A percentile compares a stretch with the other conserved stretches of the same genome.
Conservation (phyloP, 2,329 filamentous ascomycete genomes). For the Amauroascus niger region DNA sequence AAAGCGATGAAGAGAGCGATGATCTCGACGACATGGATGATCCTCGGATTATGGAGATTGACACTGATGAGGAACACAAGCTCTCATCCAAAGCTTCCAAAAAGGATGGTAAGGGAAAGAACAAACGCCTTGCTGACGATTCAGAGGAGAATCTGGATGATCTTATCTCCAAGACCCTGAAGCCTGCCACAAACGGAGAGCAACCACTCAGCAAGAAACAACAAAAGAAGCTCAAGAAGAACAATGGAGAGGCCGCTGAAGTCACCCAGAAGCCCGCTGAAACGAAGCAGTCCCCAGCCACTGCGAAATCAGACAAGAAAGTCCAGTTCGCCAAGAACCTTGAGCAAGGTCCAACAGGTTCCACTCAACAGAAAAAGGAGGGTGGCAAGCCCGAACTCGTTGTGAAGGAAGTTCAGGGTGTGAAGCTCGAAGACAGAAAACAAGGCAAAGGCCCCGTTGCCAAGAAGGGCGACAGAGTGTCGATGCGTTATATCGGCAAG, state of each 20-base stretch:
- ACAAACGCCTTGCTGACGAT: constrained; percentile 80
- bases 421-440: constrained; percentile 94
- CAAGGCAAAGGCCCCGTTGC: constrained; percentile 70
- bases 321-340: constrained; percentile 99
- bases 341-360: constrained; percentile 84
- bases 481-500: constrained; percentile 98
- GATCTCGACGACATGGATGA: constrained; percentile 69
- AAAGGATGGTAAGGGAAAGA: constrained; percentile 59
- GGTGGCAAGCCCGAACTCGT: constrained; percentile 41
- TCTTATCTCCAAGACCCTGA: constrained; percentile 64
- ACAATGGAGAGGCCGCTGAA: constrained; percentile 76
- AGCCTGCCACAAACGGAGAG: constrained; percentile 50
- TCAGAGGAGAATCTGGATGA: constrained; percentile 61
- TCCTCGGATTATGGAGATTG: constrained; percentile 74
- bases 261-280: constrained; percentile 44
- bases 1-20: constrained; percentile 56
- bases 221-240: constrained; percentile 97
- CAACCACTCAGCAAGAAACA: constrained; percentile 89
- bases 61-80: constrained; percentile 58
- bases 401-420: constrained; percentile 73
- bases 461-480: constrained; percentile 82
- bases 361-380: constrained; percentile 43
- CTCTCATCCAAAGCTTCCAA: constrained; percentile 49
- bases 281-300: constrained; percentile 47
- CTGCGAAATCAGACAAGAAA: constrained; percentile 71